Base-by-base conservation (phyloP, 176 grass and related monocot genomes). In the Elymus sibiricus region DNA sequence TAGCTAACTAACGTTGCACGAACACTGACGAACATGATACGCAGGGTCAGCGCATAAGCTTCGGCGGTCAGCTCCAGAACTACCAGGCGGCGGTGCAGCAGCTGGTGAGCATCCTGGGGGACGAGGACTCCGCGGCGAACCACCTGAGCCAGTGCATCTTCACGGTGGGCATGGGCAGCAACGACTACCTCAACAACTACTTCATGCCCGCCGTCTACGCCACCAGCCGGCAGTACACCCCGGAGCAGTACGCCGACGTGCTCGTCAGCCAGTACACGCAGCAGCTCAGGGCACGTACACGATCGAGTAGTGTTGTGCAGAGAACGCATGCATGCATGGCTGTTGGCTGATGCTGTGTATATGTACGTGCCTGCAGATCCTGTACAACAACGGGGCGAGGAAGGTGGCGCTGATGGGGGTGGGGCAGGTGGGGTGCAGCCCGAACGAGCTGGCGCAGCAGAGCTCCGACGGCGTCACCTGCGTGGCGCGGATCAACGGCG, bases 151-250 rank as follows among this genome's bases (percentile, higher is more conserved):
- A 89, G 82, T 98, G 95, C 91, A 93, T 95, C 63, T 95, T 98
- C 89, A 88, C 91, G 1, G 86, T 98, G 6, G 93, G 91, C 29
- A 95, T 98, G 91, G 95, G 95, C 74, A 95, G 93, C 91, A 98
- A 98, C 51, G 95, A 98, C 80, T 98, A 98, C 79, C 90, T 98
- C 78, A 98, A 98, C 89, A 98, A 98, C 87, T 95, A 98, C 88
- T 98, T 98, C 95, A 98, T 98, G 95, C 91, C 95, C 0, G 7
- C 79, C 4, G 32, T 98, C 49, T 95, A 95, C 93, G 0, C 6
- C 21, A 95, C 90, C 26, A 88, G 91, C 66, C 86, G 35, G 27
- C 91, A 94, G 82, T 98, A 84, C 96, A 95, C 87, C 9, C 87
- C 96, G 15, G 88, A 90, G 70, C 93, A 94, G 76, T 98, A 88